Percentiles rank a stretch among this genome's conserved stretches.
These are phyloP conservation scores for Rhodotorula paludigena DNA, from an alignment of 768 basidiomycete genomes.

Conservation along the genomic window DNA sequence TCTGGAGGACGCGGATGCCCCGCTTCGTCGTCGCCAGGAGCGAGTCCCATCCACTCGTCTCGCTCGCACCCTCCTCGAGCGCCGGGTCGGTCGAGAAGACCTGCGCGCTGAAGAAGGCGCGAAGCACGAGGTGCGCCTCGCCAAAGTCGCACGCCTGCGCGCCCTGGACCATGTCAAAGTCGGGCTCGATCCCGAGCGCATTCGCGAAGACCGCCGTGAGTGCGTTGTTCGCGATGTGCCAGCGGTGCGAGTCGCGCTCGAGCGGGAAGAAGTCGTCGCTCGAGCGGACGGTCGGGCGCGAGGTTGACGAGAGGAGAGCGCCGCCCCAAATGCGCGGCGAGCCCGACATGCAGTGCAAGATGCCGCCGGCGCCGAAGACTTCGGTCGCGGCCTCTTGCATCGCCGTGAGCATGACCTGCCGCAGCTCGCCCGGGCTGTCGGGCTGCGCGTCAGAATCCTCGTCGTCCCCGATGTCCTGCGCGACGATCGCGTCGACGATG, in stretches of 20 bases:
- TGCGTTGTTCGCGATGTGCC: constrained; percentile 36
- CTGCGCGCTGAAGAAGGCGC: constrained; percentile 37
- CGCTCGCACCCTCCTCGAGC: not conserved
- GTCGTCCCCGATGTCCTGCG: constrained; percentile 5
- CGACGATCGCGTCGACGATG: constrained; percentile 22
- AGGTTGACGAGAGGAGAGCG: not conserved
- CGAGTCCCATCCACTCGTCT: constrained; percentile 3
- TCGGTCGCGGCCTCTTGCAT: constrained; percentile 12
- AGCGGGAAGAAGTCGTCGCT: constrained; percentile 41
- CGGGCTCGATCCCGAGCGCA: constrained; percentile 16
- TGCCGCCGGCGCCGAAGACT: constrained; percentile 12
- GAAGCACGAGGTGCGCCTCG: constrained; percentile 27
- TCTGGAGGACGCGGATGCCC: constrained; percentile 8
- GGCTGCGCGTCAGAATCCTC: not conserved
- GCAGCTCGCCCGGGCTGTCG: constrained; percentile 14
- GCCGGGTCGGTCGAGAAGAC: constrained; percentile 30
- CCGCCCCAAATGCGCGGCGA: constrained; percentile 26
- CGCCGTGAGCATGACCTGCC: not conserved
- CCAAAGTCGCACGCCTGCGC: constrained; percentile 15
- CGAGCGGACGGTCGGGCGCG: constrained; percentile 20
- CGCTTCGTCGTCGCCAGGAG: constrained; percentile 3
- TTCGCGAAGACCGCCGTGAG: constrained; percentile 15
- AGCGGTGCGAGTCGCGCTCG: constrained; percentile 36
- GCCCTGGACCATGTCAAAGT: constrained; percentile 40
- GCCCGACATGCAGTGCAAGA: constrained; percentile 40